These are phyloP conservation scores for Lentinula novae-zelandiae DNA, from an alignment of 1,284 basidiomycete genomes.

Conservation along the genomic window DNA sequence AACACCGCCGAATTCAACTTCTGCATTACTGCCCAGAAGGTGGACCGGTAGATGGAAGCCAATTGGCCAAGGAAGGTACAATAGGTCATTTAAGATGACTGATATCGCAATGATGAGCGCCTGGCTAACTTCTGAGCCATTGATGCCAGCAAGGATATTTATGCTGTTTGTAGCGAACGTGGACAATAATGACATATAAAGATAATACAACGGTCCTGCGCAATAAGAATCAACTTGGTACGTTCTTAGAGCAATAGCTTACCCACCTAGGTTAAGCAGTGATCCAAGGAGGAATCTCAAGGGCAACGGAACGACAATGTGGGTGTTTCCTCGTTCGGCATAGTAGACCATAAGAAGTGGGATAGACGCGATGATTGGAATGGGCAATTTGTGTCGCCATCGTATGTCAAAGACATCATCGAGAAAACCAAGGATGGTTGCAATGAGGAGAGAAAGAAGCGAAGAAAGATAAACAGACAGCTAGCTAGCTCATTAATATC, in stretches of 20 bases:
- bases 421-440: slow-evolving; percentile 92
- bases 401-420: slow-evolving; percentile 99
- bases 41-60: slow-evolving; percentile 68
- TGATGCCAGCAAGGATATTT: slow-evolving; percentile 98
- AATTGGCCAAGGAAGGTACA: slow-evolving; percentile 86
- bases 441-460: slow-evolving; percentile 85
- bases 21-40: slow-evolving; percentile 59
- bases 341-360: slow-evolving; percentile 96
- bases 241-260: slow-evolving; percentile 18
- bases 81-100: slow-evolving; percentile 86
- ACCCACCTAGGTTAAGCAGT: slow-evolving; percentile 92
- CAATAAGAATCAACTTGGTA: slow-evolving; percentile 3
- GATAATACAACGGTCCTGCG: slow-evolving; percentile 88
- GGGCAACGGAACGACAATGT: slow-evolving; percentile 91
- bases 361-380: slow-evolving; percentile 93
- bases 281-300: slow-evolving; percentile 69
- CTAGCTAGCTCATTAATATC: slow-evolving; percentile 32
- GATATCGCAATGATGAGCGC: slow-evolving; percentile 90
- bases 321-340: slow-evolving; percentile 89
- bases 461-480: slow-evolving; percentile 92
- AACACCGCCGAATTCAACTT: slow-evolving; percentile 69
- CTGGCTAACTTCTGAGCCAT: slow-evolving; percentile 94
- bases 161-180: slow-evolving; percentile 98
- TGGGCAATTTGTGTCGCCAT: slow-evolving; percentile 97
- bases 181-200: slow-evolving; percentile 95